Evolutionary conservation across 1,284 basidiomycete species (phyloP).

Genomic region (Rhodotorula mucilaginosa): DNA sequence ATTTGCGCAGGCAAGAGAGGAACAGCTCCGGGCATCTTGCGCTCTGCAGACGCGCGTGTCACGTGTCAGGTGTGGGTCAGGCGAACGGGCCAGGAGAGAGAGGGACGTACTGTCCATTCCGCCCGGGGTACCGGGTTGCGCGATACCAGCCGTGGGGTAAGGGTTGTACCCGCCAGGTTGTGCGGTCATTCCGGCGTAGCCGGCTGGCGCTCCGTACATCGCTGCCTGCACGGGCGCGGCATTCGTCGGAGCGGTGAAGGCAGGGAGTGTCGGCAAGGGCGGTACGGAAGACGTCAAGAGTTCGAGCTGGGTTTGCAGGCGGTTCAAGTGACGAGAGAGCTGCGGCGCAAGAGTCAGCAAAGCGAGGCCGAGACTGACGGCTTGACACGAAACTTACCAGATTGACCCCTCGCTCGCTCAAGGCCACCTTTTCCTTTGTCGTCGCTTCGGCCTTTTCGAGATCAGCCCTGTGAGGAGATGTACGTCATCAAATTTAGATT

Average conservation of each 20-base stretch:
- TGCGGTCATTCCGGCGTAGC: neutral
- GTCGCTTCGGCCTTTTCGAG: slow-evolving; percentile 38
- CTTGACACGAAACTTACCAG: slow-evolving; percentile 26
- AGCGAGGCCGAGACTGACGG: neutral
- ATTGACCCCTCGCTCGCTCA: slow-evolving; percentile 42
- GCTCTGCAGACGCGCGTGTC: slow-evolving; percentile 8
- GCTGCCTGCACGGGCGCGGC: slow-evolving; percentile 6
- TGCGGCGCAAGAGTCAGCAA: neutral
- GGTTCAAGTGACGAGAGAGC: slow-evolving; percentile 38
- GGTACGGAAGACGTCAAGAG: slow-evolving; percentile 39
- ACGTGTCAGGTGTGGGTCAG: neutral
- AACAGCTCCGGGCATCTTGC: slow-evolving; percentile 22
- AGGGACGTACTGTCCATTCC: slow-evolving; percentile 3
- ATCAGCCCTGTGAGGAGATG: slow-evolving; percentile 29
- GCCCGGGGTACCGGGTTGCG: slow-evolving; percentile 20
- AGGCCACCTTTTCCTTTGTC: slow-evolving; percentile 42
- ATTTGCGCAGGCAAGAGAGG: slow-evolving; percentile 31
- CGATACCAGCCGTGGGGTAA: slow-evolving; percentile 2
- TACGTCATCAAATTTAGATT: no score
- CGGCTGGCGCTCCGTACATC: slow-evolving; percentile 14
- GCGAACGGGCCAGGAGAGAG: neutral
- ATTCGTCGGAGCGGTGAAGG: slow-evolving; percentile 27
- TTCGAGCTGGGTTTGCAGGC: slow-evolving; percentile 40
- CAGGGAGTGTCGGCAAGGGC: slow-evolving; percentile 32
- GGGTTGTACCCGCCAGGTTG: slow-evolving; percentile 12